Evolutionary conservation across 2,329 filamentous ascomycete genomes (phyloP), one percentile per base, ranked within the genome.

Genomic region (Trichophyton simii): DNA sequence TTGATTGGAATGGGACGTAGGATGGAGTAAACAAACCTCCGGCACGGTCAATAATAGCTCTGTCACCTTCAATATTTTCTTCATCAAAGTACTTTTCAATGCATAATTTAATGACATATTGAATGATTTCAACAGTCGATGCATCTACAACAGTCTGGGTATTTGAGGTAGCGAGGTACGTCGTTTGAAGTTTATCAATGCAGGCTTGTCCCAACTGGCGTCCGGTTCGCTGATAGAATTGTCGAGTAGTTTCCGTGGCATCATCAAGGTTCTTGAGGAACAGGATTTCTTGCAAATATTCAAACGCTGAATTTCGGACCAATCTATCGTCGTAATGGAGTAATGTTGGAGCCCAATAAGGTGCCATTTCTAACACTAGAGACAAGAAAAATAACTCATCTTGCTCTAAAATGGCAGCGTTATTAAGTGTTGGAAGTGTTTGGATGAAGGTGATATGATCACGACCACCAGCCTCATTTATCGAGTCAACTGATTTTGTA

Each of bases 361-460:
- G 72, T 13, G 80, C 69, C n/a, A 71, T 72, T 15, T 76, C 70
- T 36, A 79, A 67, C 20, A 77, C 69, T 36, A 69, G 63, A 18
- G 66, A 66, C 48, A 65, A 65, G 65, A 76, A 76, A 67, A 71
- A 73, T 15, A 65, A 61, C 9, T 71, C 66, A 8, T 72, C 67
- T 28, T 69, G 65, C 58, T 75, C 66, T 2, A 66, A 67, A n/a
- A 75, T 66, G 11, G 69, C 67, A 3, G 73, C 68, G 60, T 78
- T 78, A 25, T 69, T 68, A 22, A 71, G 60, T n/a, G 41, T 54
- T 38, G 67, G 77, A 50, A 81, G 75, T n/a, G 74, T 75, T 42
- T 76, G 76, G 67, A 88, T 77, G 65, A 81, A 81, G 1, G 72
- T 70, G 13, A 80, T 69, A 66, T 81, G 79, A 62, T 80, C 78